Evolutionary conservation across 345 rosid species (phyloP), one percentile per base, ranked within the genome.

Genomic region (Eutrema heterophyllum): DNA sequence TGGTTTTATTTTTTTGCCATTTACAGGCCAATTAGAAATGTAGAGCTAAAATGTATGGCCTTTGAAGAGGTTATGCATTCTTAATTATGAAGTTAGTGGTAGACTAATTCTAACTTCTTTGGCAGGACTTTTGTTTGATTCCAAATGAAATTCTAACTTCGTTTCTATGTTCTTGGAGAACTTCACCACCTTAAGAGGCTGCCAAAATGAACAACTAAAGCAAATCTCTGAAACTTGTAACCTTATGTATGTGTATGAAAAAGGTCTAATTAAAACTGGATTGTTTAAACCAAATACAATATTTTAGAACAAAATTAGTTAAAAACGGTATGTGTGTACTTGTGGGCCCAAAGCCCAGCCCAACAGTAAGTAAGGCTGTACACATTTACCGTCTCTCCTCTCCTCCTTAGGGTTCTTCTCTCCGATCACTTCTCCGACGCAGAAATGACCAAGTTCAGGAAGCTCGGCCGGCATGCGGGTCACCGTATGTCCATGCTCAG

Each of bases 401-500:
- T n/a, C 33, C 35, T 18, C 55, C 36, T 5, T 14, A 64, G 77
- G 71, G 65, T 64, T 64, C 70, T 44, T 35, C 71, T 60, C 55
- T 54, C 48, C 52, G 54, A 33, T 13, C 49, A 51, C 30, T 67
- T 78, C 69, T 21, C 61, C 75, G 79, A 21, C 59, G 45, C 45
- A 53, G 35, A 73, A 67, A 82, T 89, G 93, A 89, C 95, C 45
- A 94, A 87, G 70, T 81, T 93, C 71, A 89, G 98, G 80, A 94
- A 88, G 86, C 89, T 91, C 4, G 80, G 78, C 64, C 83, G 98
- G 51, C 95, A 84, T 8, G 73, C 90, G 0, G 89, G 85, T 53
- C 96, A 94, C 78, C 86, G 98, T 65, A 89, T 91, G 89, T 71
- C 93, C 52, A 88, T 94, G 97, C 90, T 94, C 78, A 89, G 97